Base-by-base conservation (phyloP, 345 rosid species). In the Draba incana region DNA sequence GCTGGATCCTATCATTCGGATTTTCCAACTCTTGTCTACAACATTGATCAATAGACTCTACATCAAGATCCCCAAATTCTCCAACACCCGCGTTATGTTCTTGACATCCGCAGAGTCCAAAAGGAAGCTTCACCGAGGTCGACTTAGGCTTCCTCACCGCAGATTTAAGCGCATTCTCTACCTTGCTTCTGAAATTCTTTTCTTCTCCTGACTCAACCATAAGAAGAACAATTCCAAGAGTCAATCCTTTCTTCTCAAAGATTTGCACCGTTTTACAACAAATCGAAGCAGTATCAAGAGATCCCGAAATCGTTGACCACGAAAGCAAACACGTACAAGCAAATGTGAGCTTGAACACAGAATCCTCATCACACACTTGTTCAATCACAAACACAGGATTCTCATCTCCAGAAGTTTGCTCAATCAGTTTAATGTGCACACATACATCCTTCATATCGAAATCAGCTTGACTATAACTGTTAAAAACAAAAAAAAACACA, bases 41-140 rank as follows among this genome's bases (percentile, higher is more conserved):
- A 70, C 57, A 84, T 27, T 66, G 92, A 57, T 84, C 92, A 49
- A 56, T 51, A 6, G 78, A 54, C 59, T 87, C 96, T 42, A 87
- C 99, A 76, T 91, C 96, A 24, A 82, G 77, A 72, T 86, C 92
- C 45, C 85, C 86, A 10, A 83, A 70, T 27, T 85, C 92, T 66
- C 85, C 84, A 3, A 82, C 77, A 76, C 66, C 83, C 3, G 81
- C 44, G 23, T 76, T 85, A 79, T 84, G 96, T 71, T 94, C 99
- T 74, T 94, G 97, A 77, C 99, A 94, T 14, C 96, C 99, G 37
- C 99, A 94, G 25, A 94, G 86, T 4, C 97, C 90, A 58, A 94
- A 94, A 4, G 99, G 88, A 58, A 94, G 90, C 87, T 94, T 94
- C 70, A 87, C 96, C 0, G 88, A 46, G 38, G 81, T 69, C 3